Base-by-base conservation (phyloP, 2,329 filamentous ascomycete genomes). In the Cercospora sp. region DNA sequence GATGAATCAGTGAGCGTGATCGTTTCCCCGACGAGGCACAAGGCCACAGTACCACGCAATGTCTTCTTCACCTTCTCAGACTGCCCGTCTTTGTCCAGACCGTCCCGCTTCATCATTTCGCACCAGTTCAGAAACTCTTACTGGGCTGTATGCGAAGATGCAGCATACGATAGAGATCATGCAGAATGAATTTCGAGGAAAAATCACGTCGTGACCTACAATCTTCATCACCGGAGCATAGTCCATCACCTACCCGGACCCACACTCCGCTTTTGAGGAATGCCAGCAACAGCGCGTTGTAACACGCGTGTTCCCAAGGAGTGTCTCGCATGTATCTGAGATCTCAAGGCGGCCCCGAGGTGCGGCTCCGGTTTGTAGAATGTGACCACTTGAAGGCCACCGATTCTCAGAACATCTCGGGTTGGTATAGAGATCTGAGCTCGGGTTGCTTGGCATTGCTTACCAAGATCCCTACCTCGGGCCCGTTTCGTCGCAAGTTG, bases 11-110 rank as follows among this genome's bases (percentile, higher is more conserved):
- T 64, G n/a, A 36, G n/a, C 36, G 6, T 10, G 16, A 51, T n/a
- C 31, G 13, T 9, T n/a, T 12, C 18, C 3, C 20, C 5, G 5
- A 8, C 28, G 45, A 26, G 51, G 31, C 18, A n/a, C 28, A 57
- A 18, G 8, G 3, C 8, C 61, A 23, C 48, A 31, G 28, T 64
- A 64, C 61, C 60, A 30, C 65, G 65, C 59, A 72, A 36, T 40
- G 68, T 71, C 66, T 68, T 72, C 30, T 69, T 68, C 62, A 72
- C 68, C 42, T 71, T 72, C 48, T 72, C 70, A 30, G 63, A 67
- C 53, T 68, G 70, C 10, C 67, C 67, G 12, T 66, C 67, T 26
- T 66, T 64, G 23, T 69, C 65, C n/a, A 28, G n/a, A 23, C 31
- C 55, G 23, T 71, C 67, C 48, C 67, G 69, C 60, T 69, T 70